A percentile compares a stretch with the other conserved stretches of the same genome.
Conservation (phyloP, 2,329 filamentous ascomycete genomes). For the Diaporthe amygdali region DNA sequence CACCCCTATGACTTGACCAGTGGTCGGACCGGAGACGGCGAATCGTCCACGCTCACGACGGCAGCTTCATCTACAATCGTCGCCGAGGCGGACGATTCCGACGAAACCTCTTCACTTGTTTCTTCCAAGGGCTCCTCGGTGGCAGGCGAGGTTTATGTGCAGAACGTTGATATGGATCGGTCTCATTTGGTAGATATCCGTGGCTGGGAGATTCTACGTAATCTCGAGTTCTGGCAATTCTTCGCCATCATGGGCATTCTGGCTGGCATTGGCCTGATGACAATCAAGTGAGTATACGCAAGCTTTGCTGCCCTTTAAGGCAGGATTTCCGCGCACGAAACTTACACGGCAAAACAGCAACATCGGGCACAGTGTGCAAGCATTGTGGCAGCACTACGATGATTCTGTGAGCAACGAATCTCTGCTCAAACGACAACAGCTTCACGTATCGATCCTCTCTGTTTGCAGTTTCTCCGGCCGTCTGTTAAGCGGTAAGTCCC, state of each 20-base stretch:
- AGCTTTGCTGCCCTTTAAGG: neutral
- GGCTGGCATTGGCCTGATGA: slow-evolving; percentile 95
- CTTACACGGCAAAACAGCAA: slow-evolving; percentile 63
- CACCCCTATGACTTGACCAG: slow-evolving; percentile 20
- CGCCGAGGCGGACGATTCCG: slow-evolving; percentile 49
- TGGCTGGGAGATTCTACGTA: slow-evolving; percentile 74
- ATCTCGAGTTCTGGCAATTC: slow-evolving; percentile 87
- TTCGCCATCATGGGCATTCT: slow-evolving; percentile 89
- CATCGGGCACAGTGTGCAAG: slow-evolving; percentile 88
- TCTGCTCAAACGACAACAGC: slow-evolving; percentile 80
- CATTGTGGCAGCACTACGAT: slow-evolving; percentile 88
- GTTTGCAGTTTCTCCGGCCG: slow-evolving; percentile 85
- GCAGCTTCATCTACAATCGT: slow-evolving; percentile 27
- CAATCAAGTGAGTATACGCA: slow-evolving; percentile 80
- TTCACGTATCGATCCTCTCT: slow-evolving; percentile 95
- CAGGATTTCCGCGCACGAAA: neutral
- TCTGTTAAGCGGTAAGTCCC: slow-evolving; percentile 69
- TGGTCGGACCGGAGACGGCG: slow-evolving; percentile 23
- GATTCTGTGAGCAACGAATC: slow-evolving; percentile 73
- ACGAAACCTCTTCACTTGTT: slow-evolving; percentile 84
- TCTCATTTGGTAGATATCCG: slow-evolving; percentile 90
- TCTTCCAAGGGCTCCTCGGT: slow-evolving; percentile 68
- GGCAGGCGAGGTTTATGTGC: slow-evolving; percentile 55
- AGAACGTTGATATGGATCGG: slow-evolving; percentile 72
- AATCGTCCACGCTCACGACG: slow-evolving; percentile 28